A percentile compares a stretch with the other conserved stretches of the same genome.
Conservation (phyloP, 2,329 filamentous ascomycete species). For the Botrytis paeoniae region DNA sequence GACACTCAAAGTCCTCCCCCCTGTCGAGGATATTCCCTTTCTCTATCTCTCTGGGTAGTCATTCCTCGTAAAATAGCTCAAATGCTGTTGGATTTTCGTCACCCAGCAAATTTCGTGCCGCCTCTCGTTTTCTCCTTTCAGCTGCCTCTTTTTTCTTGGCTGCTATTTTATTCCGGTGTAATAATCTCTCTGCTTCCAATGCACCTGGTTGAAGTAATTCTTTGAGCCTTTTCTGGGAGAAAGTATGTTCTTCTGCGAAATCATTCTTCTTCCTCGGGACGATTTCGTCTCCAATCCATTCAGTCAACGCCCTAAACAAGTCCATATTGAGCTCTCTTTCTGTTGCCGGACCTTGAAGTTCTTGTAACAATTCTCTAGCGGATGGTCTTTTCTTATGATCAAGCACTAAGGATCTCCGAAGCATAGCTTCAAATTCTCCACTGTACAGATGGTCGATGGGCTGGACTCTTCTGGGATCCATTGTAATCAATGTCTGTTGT, state of each 20-base stretch:
- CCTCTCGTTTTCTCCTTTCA: too few relatives aligned
- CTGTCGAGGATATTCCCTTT: background rate
- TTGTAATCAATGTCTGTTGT: background rate
- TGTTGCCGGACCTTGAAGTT: background rate
- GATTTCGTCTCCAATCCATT: background rate
- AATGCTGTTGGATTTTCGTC: too few relatives aligned
- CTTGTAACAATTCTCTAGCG: background rate
- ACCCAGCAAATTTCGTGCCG: fast-evolving
- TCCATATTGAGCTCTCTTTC: background rate
- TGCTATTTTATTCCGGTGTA: background rate
- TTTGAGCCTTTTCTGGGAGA: background rate
- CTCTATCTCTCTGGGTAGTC: background rate
- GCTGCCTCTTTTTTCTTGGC: too few relatives aligned
- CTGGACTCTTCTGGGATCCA: background rate
- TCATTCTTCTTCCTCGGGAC: background rate
- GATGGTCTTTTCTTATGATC: constrained; percentile 1
- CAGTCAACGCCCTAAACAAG: constrained; percentile 3
- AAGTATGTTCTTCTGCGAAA: background rate
- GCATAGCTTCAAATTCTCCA: background rate
- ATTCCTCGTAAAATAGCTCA: background rate
- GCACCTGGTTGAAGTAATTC: background rate
- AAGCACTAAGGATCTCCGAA: background rate
- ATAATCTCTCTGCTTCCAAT: background rate
- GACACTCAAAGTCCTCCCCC: fast-evolving
- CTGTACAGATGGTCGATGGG: background rate